Base-by-base conservation (phyloP, 495 filamentous ascomycete species). In the Penicillium odoratum region DNA sequence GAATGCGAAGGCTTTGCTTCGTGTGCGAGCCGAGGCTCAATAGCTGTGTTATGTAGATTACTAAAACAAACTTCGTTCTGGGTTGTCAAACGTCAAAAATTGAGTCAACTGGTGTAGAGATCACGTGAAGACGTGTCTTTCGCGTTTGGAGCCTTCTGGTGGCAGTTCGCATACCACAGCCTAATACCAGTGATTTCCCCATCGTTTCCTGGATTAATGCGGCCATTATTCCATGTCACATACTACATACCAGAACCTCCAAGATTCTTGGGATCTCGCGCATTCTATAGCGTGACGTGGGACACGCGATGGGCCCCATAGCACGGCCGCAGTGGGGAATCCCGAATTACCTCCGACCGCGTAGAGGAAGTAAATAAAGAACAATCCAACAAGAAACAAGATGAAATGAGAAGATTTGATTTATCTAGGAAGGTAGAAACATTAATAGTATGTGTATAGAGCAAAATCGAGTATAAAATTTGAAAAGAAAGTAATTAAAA, bases 1-100 rank as follows among this genome's bases (percentile, higher is more conserved):
- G 59, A 88, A 87, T 73, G 81, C 84, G 15, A 77, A 82, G 65
- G 72, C 61, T 31, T 66, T 87, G 55, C 68, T 86, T 52, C 33
- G 33, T 1, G 30, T 51, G 1, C 28, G 36, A 15, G 29, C 5
- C 13, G 13, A 36, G 36, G 28, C 29, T 7, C 36, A 9, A 18
- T 48, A 21, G 21, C 2, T 2, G 2, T 21, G 21, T 21, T 21
- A 21, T 21, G 21, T 21, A 21, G 21, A 21, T 21, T 21, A 21
- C 21, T 21, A 21, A 2, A 21, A 21, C 21, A 21, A 21, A 21
- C 21, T 21, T 21, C 21, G 21, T 21, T 21, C 2, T 21, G 21
- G 2, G 1, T 21, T 21, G 1, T 21, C 21, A 21, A 2, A 21
- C 2, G 1, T 21, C 21, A 21, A 2, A 21, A 2, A 21, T 6